A percentile compares a stretch with the other conserved stretches of the same genome.
Evolutionary conservation across 768 basidiomycete species (phyloP).

Genomic region (Lactarius psammicola): DNA sequence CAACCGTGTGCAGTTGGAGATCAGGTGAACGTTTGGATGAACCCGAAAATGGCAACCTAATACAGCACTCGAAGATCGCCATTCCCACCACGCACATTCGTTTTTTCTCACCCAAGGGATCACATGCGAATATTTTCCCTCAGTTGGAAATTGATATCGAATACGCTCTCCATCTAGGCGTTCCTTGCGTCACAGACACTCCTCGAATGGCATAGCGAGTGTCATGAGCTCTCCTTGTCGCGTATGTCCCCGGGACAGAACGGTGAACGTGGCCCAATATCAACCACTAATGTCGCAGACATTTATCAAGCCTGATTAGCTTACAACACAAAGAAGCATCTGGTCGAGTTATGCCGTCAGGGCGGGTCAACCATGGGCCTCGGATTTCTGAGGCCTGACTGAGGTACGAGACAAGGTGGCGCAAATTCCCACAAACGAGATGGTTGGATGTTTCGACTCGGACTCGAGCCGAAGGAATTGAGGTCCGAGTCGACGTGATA

Average conservation of each 20-base stretch:
- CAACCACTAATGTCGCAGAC: not conserved
- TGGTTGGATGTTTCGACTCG: not conserved
- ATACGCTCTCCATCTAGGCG: not conserved
- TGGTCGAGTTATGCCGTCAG: not conserved
- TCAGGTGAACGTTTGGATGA: not conserved
- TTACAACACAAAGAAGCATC: not conserved
- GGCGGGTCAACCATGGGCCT: not conserved
- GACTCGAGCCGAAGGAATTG: not conserved
- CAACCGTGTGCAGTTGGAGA: not conserved
- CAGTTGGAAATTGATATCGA: not conserved
- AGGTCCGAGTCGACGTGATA: not conserved
- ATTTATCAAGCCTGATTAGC: not conserved
- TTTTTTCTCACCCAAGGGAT: not conserved
- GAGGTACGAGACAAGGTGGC: not conserved
- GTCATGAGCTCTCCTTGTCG: not conserved
- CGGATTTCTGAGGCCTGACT: not conserved
- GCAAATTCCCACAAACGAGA: not conserved
- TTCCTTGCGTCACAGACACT: slow-evolving; percentile 2
- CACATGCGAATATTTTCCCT: slow-evolving; percentile 8
- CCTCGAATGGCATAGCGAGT: not conserved
- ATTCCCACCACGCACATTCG: not conserved
- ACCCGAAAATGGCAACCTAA: slow-evolving; percentile 4
- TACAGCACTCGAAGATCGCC: slow-evolving; percentile 9
- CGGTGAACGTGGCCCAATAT: not conserved
- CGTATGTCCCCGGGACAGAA: not conserved